Evolutionary conservation across 2,329 filamentous ascomycete species (phyloP).

Genomic region (Hirsutella thompsonii): DNA sequence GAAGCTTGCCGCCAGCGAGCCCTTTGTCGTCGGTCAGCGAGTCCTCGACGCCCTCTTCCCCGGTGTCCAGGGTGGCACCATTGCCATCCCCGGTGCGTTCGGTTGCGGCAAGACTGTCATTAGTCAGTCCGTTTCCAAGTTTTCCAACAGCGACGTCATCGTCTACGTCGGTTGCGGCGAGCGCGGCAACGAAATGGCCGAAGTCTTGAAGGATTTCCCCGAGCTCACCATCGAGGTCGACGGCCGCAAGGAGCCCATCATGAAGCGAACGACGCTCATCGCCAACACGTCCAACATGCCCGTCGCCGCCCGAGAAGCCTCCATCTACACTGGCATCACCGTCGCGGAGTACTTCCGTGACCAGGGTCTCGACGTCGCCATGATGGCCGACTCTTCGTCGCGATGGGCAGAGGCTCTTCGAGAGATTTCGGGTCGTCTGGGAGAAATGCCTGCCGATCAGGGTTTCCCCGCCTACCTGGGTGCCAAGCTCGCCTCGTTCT

Average conservation of each 20-base stretch:
- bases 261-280: slow-evolving; percentile 98
- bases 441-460: slow-evolving; percentile 99
- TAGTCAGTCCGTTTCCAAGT: slow-evolving; percentile 95
- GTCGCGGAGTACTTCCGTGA: slow-evolving; percentile 96
- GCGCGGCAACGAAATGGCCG: slow-evolving; percentile 98
- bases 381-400: slow-evolving; percentile 99
- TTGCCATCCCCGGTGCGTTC: slow-evolving; percentile 96
- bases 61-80: slow-evolving; percentile 90
- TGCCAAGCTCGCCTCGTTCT: slow-evolving; percentile 96
- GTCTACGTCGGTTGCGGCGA: slow-evolving; percentile 90
- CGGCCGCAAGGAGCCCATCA: slow-evolving; percentile 93
- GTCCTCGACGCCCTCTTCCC: slow-evolving; percentile 95
- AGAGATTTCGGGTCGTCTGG: slow-evolving; percentile 95
- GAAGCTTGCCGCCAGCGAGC: slow-evolving; percentile 77
- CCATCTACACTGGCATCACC: slow-evolving; percentile 94
- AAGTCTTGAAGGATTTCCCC: slow-evolving; percentile 99
- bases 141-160: slow-evolving; percentile 98
- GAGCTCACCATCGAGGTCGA: slow-evolving; percentile 92
- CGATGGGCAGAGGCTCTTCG: slow-evolving; percentile 97
- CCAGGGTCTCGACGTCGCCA: slow-evolving; percentile 92
- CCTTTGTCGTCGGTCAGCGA: slow-evolving; percentile 92
- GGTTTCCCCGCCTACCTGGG: slow-evolving; percentile 97
- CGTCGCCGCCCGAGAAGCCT: slow-evolving; percentile 93
- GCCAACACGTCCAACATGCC: slow-evolving; percentile 99
- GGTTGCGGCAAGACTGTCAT: slow-evolving; percentile 99